These are phyloP conservation scores for Filobasidium uniguttulatum DNA, from an alignment of 1,284 basidiomycete species.

Conservation along the genomic window DNA sequence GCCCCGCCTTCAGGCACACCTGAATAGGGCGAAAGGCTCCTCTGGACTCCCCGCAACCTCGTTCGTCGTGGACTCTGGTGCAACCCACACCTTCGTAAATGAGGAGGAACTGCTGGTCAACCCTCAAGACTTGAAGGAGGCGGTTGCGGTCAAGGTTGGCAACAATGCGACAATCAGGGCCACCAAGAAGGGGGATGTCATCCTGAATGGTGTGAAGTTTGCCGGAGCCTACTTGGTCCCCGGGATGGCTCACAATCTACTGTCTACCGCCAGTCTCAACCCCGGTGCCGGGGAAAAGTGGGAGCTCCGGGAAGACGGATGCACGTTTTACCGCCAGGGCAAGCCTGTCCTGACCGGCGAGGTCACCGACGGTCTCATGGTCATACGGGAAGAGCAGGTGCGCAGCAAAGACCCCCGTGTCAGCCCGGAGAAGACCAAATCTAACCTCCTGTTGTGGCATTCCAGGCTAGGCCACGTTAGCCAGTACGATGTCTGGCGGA, in stretches of 20 bases:
- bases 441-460: neutral
- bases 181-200: neutral
- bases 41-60: too few species aligned
- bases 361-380: too few species aligned
- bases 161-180: neutral
- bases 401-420: too few species aligned
- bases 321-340: neutral
- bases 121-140: neutral
- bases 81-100: neutral
- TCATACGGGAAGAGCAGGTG: neutral
- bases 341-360: neutral
- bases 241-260: neutral
- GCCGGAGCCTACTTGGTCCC: neutral
- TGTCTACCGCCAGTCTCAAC: neutral
- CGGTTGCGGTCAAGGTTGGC: neutral
- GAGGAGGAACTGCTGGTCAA: neutral
- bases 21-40: too few species aligned
- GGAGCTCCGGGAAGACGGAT: neutral
- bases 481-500: neutral
- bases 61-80: neutral
- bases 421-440: too few species aligned
- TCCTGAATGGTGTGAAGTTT: neutral
- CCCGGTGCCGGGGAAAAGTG: neutral
- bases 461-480: slow-evolving; percentile 4
- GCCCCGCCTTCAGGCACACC: too few species aligned